A percentile compares a stretch with the other conserved stretches of the same genome.
phyloP scores from a whole-genome alignment of 2,329 filamentous ascomycete genomes.

The Exophiala aquamarina region DNA sequence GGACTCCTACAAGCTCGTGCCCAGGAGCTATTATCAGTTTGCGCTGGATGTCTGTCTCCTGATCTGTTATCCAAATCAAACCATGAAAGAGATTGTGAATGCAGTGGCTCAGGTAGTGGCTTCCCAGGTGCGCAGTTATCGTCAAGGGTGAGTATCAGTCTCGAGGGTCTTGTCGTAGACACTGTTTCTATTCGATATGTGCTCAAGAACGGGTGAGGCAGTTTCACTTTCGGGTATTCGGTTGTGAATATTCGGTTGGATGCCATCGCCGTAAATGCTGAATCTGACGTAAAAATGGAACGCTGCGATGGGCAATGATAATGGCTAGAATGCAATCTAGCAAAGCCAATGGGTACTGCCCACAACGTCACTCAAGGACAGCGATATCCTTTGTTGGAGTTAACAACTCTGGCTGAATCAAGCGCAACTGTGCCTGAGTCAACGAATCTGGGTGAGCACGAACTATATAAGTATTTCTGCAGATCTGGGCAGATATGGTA shows the following conservation, averaged over 20 bases:
- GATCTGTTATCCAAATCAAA: constrained; percentile 30
- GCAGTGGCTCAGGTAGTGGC: constrained; percentile 34
- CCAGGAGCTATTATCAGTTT: constrained; percentile 42
- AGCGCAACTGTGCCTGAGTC: no score
- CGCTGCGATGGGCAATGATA: no score
- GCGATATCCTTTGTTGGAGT: no score
- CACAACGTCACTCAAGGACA: no score
- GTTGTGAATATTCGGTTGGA: constrained; percentile 3
- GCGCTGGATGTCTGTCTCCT: constrained; percentile 26
- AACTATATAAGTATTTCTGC: no score
- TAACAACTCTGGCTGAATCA: no score
- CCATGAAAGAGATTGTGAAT: constrained; percentile 34
- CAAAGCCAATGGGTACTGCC: no score
- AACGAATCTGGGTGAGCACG: no score
- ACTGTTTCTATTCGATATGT: constrained; percentile 40
- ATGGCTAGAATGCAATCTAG: no score
- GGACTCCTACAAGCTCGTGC: constrained; percentile 32
- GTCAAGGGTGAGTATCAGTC: constrained; percentile 36
- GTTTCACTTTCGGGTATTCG: constrained; percentile 42
- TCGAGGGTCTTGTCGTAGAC: constrained; percentile 30
- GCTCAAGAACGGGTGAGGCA: constrained; percentile 49
- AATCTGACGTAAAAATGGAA: no score
- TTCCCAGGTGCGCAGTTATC: constrained; percentile 34
- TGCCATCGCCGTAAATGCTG: constrained; percentile 4
- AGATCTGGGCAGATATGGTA: no score